A percentile compares a stretch with the other conserved stretches of the same genome.
Conservation (phyloP, 306 rosid genomes). For the Casuarina equisetifolia region DNA sequence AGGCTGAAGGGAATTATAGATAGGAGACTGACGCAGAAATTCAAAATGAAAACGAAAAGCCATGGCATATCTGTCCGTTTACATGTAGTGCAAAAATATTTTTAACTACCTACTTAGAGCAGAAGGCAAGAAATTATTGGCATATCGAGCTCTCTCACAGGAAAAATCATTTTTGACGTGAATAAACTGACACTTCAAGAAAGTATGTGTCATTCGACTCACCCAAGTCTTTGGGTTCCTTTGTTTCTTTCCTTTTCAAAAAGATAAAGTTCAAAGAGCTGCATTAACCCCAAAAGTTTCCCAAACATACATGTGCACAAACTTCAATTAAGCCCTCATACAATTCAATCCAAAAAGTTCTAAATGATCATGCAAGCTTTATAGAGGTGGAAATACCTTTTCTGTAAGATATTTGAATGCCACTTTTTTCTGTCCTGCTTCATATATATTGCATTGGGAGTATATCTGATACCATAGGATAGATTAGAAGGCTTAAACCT, state of each 20-base stretch:
- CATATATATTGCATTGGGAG: slow-evolving; percentile 90
- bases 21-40: not conserved
- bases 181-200: not conserved
- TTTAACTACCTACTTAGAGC: not conserved
- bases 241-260: not conserved
- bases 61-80: not conserved
- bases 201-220: not conserved
- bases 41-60: not conserved
- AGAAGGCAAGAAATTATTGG: not conserved
- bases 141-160: not conserved
- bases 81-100: not conserved
- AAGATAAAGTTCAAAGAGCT: not conserved
- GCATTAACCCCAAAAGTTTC: not conserved
- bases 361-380: not conserved
- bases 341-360: not conserved
- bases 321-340: slow-evolving; percentile 1
- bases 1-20: not conserved
- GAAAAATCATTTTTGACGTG: not conserved
- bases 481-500: slow-evolving; percentile 13
- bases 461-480: slow-evolving; percentile 55
- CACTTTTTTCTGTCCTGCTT: slow-evolving; percentile 91
- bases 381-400: slow-evolving; percentile 55
- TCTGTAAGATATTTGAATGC: slow-evolving; percentile 81
- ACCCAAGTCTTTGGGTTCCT: not conserved
- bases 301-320: not conserved